phyloP scores from a whole-genome alignment of 2,329 filamentous ascomycete genomes.

The Penicillium sumatraense region DNA sequence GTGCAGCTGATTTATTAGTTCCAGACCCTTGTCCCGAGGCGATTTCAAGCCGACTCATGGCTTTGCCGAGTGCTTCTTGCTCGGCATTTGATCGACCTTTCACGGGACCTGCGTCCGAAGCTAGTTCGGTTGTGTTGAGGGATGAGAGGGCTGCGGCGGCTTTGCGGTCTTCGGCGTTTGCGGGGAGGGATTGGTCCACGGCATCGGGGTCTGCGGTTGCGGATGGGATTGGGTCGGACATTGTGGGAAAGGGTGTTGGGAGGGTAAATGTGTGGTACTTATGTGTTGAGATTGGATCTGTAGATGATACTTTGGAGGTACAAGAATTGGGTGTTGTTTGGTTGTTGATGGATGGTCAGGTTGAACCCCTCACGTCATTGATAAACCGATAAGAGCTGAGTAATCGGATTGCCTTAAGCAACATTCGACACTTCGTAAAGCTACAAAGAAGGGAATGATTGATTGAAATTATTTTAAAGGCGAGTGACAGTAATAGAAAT shows the following conservation, averaged over 20 bases:
- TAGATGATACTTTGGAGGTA: not conserved
- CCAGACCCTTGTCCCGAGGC: slow-evolving; percentile 34
- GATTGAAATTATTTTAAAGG: too few relatives aligned
- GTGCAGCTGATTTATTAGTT: slow-evolving; percentile 24
- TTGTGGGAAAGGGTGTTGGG: slow-evolving; percentile 18
- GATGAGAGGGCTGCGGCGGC: slow-evolving; percentile 55
- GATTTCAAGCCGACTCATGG: slow-evolving; percentile 55
- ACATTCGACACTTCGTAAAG: too few relatives aligned
- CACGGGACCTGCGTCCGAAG: slow-evolving; percentile 35
- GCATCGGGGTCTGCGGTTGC: slow-evolving; percentile 41
- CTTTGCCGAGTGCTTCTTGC: slow-evolving; percentile 55
- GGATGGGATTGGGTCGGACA: slow-evolving; percentile 51
- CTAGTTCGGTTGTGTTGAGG: slow-evolving; percentile 48
- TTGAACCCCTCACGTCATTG: slow-evolving; percentile 2
- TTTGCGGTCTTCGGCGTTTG: slow-evolving; percentile 56
- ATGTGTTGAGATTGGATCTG: not conserved
- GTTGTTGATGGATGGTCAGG: not conserved
- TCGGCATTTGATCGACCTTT: slow-evolving; percentile 43
- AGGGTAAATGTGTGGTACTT: not conserved
- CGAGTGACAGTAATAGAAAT: too few relatives aligned
- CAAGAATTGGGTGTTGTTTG: too few relatives aligned
- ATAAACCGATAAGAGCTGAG: slow-evolving; percentile 1
- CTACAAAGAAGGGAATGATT: too few relatives aligned
- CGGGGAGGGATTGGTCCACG: slow-evolving; percentile 39
- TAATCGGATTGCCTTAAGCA: not conserved